These are phyloP conservation scores for Dichotomocladium elegans DNA, from an alignment of 371 early-diverging fungal genomes.

Conservation along the genomic window DNA sequence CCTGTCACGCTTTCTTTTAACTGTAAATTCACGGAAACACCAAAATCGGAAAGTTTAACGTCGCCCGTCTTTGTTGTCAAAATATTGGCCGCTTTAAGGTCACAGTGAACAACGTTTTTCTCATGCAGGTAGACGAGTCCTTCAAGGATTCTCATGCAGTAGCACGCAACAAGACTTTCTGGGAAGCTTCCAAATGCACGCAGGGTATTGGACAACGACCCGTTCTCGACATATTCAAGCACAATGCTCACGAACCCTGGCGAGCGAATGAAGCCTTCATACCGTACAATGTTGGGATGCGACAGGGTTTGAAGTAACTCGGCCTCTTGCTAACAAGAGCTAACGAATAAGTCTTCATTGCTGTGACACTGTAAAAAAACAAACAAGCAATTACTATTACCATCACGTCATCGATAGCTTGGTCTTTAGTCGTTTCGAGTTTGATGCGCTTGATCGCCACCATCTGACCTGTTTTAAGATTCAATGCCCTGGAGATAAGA, in stretches of 20 bases:
- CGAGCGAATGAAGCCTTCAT: constrained; percentile 75
- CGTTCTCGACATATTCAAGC: constrained; percentile 92
- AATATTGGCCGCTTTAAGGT: constrained; percentile 94
- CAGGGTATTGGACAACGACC: constrained; percentile 80
- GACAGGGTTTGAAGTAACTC: constrained; percentile 61
- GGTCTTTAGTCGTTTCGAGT: constrained; percentile 38
- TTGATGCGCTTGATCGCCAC: constrained; percentile 84
- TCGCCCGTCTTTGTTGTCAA: constrained; percentile 86
- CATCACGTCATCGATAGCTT: constrained; percentile 47
- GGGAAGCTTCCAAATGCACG: constrained; percentile 88
- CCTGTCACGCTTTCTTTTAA: constrained; percentile 55
- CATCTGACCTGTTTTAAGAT: constrained; percentile 78
- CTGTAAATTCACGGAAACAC: constrained; percentile 76
- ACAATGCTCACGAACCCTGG: constrained; percentile 71
- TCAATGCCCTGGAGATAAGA: constrained; percentile 59
- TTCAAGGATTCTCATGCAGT: constrained; percentile 81
- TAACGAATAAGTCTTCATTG: not conserved
- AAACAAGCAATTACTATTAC: constrained; percentile 8
- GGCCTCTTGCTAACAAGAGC: constrained; percentile 61
- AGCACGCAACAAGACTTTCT: constrained; percentile 82
- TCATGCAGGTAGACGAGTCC: constrained; percentile 89
- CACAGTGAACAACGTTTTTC: constrained; percentile 85
- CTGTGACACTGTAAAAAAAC: not conserved
- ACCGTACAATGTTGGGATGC: constrained; percentile 85
- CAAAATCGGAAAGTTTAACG: constrained; percentile 93